Conservation (phyloP, 331 rosid genomes). For the Ulmus americana region DNA sequence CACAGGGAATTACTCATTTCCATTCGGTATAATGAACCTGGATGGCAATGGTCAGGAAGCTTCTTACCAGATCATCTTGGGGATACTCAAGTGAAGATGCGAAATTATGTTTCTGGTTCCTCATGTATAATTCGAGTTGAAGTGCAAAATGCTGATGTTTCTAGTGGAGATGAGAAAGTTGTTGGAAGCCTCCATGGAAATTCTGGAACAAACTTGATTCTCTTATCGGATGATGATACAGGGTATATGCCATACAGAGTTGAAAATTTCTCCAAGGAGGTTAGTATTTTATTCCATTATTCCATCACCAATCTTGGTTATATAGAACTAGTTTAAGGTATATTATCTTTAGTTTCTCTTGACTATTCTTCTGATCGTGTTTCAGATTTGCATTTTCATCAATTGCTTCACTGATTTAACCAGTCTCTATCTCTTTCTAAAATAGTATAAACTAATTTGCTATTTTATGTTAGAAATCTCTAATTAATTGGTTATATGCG, state of each 20-base stretch:
- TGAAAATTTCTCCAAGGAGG: conserved; percentile 93
- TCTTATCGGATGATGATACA: conserved; percentile 86
- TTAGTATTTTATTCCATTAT: conserved; percentile 35
- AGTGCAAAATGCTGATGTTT: conserved; percentile 93
- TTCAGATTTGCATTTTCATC: background rate
- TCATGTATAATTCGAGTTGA: conserved; percentile 75
- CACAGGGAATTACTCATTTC: conserved; percentile 86
- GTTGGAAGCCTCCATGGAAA: conserved; percentile 85
- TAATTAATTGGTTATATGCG: background rate
- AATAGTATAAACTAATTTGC: too few relatives aligned
- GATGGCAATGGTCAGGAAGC: conserved; percentile 99
- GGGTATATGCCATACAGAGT: conserved; percentile 97
- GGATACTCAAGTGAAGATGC: conserved; percentile 88
- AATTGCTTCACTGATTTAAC: background rate
- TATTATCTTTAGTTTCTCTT: background rate
- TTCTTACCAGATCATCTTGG: conserved; percentile 85
- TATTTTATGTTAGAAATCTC: background rate
- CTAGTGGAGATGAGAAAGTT: conserved; percentile 62
- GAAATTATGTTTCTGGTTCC: conserved; percentile 61
- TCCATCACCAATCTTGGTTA: conserved; percentile 1
- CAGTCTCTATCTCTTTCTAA: too few relatives aligned
- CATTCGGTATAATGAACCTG: conserved; percentile 70
- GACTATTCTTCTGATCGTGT: background rate
- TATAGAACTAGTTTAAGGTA: background rate
- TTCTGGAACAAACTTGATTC: conserved; percentile 88